Base-by-base conservation (phyloP, 805 yeast genomes). In the Candida glaebosa region DNA sequence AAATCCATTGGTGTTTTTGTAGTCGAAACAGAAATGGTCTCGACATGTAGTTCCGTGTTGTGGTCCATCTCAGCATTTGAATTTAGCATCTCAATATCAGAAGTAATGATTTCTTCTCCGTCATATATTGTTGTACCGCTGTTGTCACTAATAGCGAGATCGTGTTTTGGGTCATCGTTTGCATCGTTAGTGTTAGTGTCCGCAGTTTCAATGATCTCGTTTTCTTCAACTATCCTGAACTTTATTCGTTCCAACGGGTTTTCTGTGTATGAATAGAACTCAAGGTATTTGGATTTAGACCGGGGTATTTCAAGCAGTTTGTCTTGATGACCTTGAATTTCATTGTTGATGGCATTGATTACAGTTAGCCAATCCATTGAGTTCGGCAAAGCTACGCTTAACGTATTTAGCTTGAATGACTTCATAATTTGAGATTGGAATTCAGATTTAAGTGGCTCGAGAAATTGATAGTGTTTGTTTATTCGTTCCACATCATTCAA, bases 201-300 rank as follows among this genome's bases (percentile, higher is more conserved):
- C 5, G 5, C 31, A 6, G 9, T 16, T 12, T 28, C 31, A 28
- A 10, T 10, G 5, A 28, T 10, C 14, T 28, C 50, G 24, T 38
- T 43, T 22, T 43, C 34, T 18, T 45, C 47, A 14, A 51, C 43
- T 24, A 63, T 38, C 3, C 51, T 54, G 40, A 78, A 65, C 12
- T 45, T 51, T 2, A 82, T 56, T 7, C 58, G 55, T 31, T 77
- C 82, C 2, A 81, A 59, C 0, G 81, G 71, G 2, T 60, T 63
- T 26, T 74, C 78, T 0, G 77, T 64, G 20, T 77, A 65, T 10
- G 63, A 50, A 48, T 84, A 82, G 0, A 77, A 73, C 48, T 82
- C 87, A 22, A 69, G 55, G 24, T 65, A 55, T 48, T 64, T 76
- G 4, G 70, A 52, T 33, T 70, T 75, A 3, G 70, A 59, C 44